Base-by-base conservation (phyloP, 2,329 filamentous ascomycete genomes). In the Macroventuria anomochaeta region DNA sequence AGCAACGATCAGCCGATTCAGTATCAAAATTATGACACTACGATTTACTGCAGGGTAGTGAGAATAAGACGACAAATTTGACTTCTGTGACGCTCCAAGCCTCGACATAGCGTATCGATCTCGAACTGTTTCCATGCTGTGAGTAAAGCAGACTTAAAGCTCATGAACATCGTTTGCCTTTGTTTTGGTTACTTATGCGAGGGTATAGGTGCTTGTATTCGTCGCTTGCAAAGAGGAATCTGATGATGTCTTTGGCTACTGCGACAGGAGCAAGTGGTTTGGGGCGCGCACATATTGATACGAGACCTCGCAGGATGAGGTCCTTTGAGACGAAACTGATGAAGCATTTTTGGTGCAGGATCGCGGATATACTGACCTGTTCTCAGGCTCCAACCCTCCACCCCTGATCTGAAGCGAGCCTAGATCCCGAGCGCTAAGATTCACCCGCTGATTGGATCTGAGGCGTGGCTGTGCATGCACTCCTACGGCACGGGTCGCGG, bases 151-250 rank as follows among this genome's bases (percentile, higher is more conserved):
- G n/a, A n/a, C n/a, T n/a, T n/a, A n/a, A n/a, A n/a, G n/a, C n/a
- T n/a, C n/a, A n/a, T n/a, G n/a, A n/a, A n/a, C n/a, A n/a, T n/a
- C n/a, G n/a, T n/a, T n/a, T n/a, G n/a, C n/a, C n/a, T n/a, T n/a
- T n/a, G n/a, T n/a, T n/a, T n/a, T n/a, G n/a, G 6, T 54, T 29
- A 8, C 41, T 15, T 41, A 40, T 18, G 5, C 54, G 54, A 17
- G 3, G 29, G 26, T 59, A 50, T 11, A 40, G 0, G 13, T 15
- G 29, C 12, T 41, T 34, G 31, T 59, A 57, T n/a, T 57, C 50
- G 23, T 59, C 50, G 15, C 54, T 49, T 7, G 29, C 12, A 43
- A 36, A 60, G 2, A 57, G 17, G 15, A 55, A 60, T 3, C 18
- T 12, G 1, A 60, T 47, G 2, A 55, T 12, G 26, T 60, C 57